Base-by-base conservation (phyloP, 1,284 basidiomycete species). In the Ustilago vetiveriae region DNA sequence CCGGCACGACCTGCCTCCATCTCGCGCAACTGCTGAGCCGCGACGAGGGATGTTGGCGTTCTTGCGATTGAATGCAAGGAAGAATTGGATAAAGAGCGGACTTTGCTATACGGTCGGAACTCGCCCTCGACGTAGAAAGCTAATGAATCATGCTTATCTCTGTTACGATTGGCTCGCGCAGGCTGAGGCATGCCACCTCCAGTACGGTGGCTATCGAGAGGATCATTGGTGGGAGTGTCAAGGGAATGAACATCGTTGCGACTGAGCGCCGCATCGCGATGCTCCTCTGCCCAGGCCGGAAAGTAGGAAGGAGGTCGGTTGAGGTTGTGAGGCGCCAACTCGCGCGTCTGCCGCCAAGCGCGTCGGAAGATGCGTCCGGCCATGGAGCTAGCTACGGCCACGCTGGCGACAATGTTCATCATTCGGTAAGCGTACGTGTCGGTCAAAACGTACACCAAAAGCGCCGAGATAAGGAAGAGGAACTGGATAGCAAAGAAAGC, bases 341-440 rank as follows among this genome's bases (percentile, higher is more conserved):
- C 68, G 29, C 74, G 64, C 2, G 74, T 77, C 45, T 76, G 58
- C 9, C 65, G 50, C 75, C 75, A 77, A 6, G 71, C 64, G 32
- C 68, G 55, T 26, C 75, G 45, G 41, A 77, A 77, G 51, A 77
- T 73, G 30, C 72, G 54, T 8, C 74, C 74, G 19, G 71, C 72
- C 74, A 75, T 75, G 47, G 59, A 73, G 38, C 64, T 54, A 3
- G 64, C 62, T 7, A 77, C 65, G 5, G 74, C 66, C 13, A 72
- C 54, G 47, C 63, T 72, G 16, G 75, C 75, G 27, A 74, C 63
- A 14, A 76, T 62, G 41, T 72, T 67, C 71, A 77, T 74, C 53
- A 71, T 55, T 16, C 60, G 52, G 42, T 66, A 77, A 0, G 65
- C 52, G 23, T 65, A 70, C 0, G 48, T 56, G 32, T 53, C 36